Base-by-base conservation (phyloP, 306 rosid genomes). In the Dryas alaskensis region DNA sequence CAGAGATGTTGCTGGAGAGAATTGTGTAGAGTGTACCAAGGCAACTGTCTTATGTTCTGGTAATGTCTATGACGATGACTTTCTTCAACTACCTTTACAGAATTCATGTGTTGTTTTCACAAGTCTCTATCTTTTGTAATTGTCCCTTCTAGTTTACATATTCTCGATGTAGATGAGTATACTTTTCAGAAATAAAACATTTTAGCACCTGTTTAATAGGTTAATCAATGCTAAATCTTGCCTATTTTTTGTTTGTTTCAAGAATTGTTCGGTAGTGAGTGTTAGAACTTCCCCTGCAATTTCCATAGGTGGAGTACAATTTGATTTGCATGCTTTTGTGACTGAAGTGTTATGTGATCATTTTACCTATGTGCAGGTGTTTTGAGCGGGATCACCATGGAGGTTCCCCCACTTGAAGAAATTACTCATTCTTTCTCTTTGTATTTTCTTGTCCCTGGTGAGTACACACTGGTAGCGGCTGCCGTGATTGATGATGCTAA, bases 1-100 rank as follows among this genome's bases (percentile, higher is more conserved):
- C 82, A 86, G 98, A 81, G 99, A 94, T 80, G 98, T 94, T 52
- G 93, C 99, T 65, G 97, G 99, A 66, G 93, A 92, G 75, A 92
- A 88, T 53, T 92, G 98, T 52, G 80, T 95, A 12, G 99, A 92
- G 76, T 87, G 90, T 53, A 73, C 86, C 57, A 92, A 90, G 81
- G 90, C 97, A 67, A 92, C 99, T 48, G 98, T 90, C 78, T 83
- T 92, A 50, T 94, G 94, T 89, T 85, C 93, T 7, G 96, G 99
- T 94, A 87, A 79, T 87, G 69, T 76, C 58, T 60, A 16, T 48
- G 52, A 58, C 22, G 6, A 43, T 67, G 4, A 49, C 27, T 13
- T 17, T 59, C 43, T 55, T 59, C 51, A 46, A 46, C 65, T 45
- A 54, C 54, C 25, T 40, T 31, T 31, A 31, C 37, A 31, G 37